These are phyloP conservation scores for Macadamia integrifolia DNA, from an alignment of 164 flowering plant genomes.

Conservation along the genomic window DNA sequence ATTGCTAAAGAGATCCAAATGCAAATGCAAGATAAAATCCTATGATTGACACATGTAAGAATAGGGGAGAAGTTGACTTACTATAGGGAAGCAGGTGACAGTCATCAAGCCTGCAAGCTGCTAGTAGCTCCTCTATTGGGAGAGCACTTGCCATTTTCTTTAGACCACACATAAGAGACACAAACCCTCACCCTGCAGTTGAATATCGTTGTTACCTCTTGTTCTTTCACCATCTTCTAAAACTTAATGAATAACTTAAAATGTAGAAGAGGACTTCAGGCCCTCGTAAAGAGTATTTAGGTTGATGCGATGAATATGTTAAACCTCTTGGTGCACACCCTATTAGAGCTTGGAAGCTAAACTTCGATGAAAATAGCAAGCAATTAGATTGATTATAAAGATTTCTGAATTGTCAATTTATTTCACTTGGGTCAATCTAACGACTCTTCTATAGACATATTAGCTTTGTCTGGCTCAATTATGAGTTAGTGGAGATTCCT, in stretches of 20 bases:
- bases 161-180: neutral
- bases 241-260: neutral
- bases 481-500: too few species aligned
- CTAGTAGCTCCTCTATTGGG: neutral
- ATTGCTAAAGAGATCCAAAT: neutral
- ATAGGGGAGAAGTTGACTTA: neutral
- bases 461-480: too few species aligned
- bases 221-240: neutral
- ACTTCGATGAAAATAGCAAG: too few species aligned
- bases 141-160: neutral
- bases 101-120: neutral
- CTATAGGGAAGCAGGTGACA: neutral
- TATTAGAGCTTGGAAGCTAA: too few species aligned
- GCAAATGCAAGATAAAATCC: neutral
- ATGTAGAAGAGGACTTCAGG: neutral
- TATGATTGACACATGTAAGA: neutral
- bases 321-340: too few species aligned
- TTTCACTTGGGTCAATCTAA: neutral
- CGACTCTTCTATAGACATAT: too few species aligned
- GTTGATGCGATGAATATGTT: neutral
- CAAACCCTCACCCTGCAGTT: slow-evolving; percentile 2
- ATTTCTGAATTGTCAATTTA: neutral
- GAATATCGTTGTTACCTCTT: neutral
- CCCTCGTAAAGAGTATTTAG: neutral
- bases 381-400: neutral